Evolutionary conservation across 768 basidiomycete species (phyloP).

Genomic region (Mycena floridula): DNA sequence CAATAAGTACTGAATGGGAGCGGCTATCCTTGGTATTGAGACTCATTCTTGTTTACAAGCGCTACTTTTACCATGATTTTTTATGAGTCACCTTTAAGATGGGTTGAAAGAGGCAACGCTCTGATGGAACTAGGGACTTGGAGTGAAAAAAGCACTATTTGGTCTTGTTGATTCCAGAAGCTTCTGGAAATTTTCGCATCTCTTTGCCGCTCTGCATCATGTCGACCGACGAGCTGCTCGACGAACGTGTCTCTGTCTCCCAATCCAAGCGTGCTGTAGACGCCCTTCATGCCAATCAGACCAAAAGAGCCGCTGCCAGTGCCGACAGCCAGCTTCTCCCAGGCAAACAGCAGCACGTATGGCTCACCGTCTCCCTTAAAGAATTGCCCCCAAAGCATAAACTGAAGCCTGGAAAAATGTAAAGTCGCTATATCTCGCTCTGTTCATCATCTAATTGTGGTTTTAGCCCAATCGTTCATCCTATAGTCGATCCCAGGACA

Average conservation of each 20-base stretch:
- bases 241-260: conserved; percentile 54
- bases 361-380: conserved; percentile 87
- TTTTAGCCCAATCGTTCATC: conserved; percentile 67
- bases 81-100: too few relatives aligned
- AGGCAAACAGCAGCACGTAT: conserved; percentile 78
- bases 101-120: too few relatives aligned
- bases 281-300: conserved; percentile 69
- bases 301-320: conserved; percentile 54
- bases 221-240: too few relatives aligned
- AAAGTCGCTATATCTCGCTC: conserved; percentile 21
- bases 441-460: conserved; percentile 3
- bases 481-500: conserved; percentile 77
- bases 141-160: too few relatives aligned
- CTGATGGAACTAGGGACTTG: too few relatives aligned
- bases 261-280: conserved; percentile 79
- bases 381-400: conserved; percentile 67
- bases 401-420: conserved; percentile 85
- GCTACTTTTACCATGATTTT: too few relatives aligned
- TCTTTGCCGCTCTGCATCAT: too few relatives aligned
- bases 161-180: too few relatives aligned
- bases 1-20: too few relatives aligned
- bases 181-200: too few relatives aligned
- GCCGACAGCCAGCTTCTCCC: conserved; percentile 72
- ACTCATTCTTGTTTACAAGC: too few relatives aligned
- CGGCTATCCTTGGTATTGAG: too few relatives aligned